Base-by-base conservation (phyloP, 805 yeast genomes). In the Ogataea kodamae region DNA sequence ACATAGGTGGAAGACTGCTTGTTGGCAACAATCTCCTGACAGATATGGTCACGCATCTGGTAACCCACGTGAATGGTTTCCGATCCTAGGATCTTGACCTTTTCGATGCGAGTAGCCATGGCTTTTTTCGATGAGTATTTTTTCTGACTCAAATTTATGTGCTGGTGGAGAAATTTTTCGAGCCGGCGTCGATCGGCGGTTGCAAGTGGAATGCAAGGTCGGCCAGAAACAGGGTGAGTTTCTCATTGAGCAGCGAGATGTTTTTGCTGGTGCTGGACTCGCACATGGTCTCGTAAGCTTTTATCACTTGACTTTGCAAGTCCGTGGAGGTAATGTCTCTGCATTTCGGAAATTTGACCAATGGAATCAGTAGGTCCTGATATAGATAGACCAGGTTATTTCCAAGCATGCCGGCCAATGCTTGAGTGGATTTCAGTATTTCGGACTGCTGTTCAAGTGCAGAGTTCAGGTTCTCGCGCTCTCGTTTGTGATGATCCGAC, bases 31-130 rank as follows among this genome's bases (percentile, higher is more conserved):
- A 81, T 74, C 44, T 84, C 85, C 6, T 67, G 57, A 37, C 86
- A 83, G 35, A 90, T 78, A 50, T 85, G 89, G 39, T 72, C 68
- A 48, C 76, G 78, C 48, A 89, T 78, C 34, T 80, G 74, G 65
- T 79, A 87, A 22, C 98, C 98, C 42, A 92, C 88, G 60, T 86
- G 95, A 62, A 92, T 87, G 38, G 81, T 69, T 35, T 88, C 88
- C 43, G 74, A 62, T 11, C 96, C 95, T 50, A 92, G 72, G 51
- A 89, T 89, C 35, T 77, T 64, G 30, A 87, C 88, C 56, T 75
- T 81, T 28, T 63, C 61, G 29, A 62, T 43, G 17, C 44, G 36
- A 18, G 34, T 39, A 19, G 41, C 49, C 37, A 44, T 38, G 13
- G 36, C n/a, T n/a, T n/a, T n/a, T n/a, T n/a, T n/a, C n/a, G n/a